A percentile compares a stretch with the other conserved stretches of the same genome.
These are phyloP conservation scores for Oropetium thomaeum DNA, from an alignment of 176 grass and related monocot species.

Conservation along the genomic window DNA sequence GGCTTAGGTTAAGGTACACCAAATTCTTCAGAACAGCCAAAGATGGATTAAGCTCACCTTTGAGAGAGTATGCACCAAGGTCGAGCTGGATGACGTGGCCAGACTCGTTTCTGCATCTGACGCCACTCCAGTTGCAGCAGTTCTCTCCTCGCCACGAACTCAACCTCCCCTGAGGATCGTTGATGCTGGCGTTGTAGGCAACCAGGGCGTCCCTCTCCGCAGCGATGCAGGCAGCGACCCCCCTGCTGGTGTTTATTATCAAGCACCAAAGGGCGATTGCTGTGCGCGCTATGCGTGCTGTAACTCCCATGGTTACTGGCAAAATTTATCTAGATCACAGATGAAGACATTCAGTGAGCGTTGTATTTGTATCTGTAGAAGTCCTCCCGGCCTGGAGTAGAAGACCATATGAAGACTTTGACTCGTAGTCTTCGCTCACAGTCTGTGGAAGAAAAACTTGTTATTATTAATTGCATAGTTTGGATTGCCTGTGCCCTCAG, in stretches of 20 bases:
- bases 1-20: slow-evolving; percentile 34
- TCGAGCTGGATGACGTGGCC: slow-evolving; percentile 43
- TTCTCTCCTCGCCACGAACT: slow-evolving; percentile 37
- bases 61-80: not conserved
- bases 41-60: slow-evolving; percentile 32
- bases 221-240: not conserved
- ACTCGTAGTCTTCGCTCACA: not conserved
- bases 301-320: not conserved
- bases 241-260: not conserved
- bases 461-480: too few species aligned
- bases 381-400: too few species aligned
- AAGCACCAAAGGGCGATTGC: not conserved
- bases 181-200: slow-evolving; percentile 23
- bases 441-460: too few species aligned
- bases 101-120: slow-evolving; percentile 34
- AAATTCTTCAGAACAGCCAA: slow-evolving; percentile 26
- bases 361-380: not conserved
- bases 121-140: slow-evolving; percentile 46
- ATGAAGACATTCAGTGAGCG: not conserved
- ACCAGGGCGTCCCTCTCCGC: slow-evolving; percentile 1
- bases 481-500: too few species aligned
- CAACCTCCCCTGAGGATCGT: not conserved
- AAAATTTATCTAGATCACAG: not conserved
- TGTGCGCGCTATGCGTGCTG: not conserved
- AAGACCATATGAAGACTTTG: not conserved